A percentile compares a stretch with the other conserved stretches of the same genome.
Evolutionary conservation across 2,329 filamentous ascomycete genomes (phyloP).

Genomic region (Calonectria montana): DNA sequence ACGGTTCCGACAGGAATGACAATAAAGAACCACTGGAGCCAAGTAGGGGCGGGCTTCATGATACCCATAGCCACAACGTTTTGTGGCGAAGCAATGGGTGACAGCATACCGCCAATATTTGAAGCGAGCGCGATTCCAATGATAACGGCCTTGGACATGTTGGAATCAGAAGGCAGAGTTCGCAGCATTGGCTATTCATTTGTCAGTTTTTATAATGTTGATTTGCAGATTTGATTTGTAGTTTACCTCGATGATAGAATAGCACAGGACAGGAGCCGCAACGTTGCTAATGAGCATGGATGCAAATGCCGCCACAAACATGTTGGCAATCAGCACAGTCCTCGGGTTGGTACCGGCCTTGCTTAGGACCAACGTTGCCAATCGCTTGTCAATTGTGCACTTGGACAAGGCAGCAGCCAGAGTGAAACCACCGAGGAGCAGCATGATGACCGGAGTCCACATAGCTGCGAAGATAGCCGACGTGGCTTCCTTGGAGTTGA

Average conservation of each 20-base stretch:
- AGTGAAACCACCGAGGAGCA: conserved; percentile 94
- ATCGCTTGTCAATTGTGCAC: conserved; percentile 96
- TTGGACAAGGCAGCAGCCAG: conserved; percentile 95
- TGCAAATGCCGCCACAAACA: conserved; percentile 97
- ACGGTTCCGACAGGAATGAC: conserved; percentile 92
- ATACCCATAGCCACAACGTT: conserved; percentile 97
- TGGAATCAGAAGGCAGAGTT: conserved; percentile 88
- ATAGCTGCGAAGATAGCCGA: conserved; percentile 91
- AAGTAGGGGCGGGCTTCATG: conserved; percentile 91
- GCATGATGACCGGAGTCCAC: conserved; percentile 99
- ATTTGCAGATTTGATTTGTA: too few relatives aligned
- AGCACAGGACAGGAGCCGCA: conserved; percentile 95
- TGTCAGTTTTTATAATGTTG: conserved; percentile 23
- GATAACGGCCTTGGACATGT: conserved; percentile 95
- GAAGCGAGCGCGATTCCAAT: conserved; percentile 94
- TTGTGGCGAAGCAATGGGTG: conserved; percentile 95
- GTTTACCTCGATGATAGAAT: conserved; percentile 91
- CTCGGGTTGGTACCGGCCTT: conserved; percentile 93
- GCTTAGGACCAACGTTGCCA: conserved; percentile 95
- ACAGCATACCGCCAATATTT: conserved; percentile 96
- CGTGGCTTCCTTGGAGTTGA: conserved; percentile 85
- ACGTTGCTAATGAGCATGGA: conserved; percentile 99
- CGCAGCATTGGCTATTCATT: conserved; percentile 82
- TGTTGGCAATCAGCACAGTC: conserved; percentile 94
- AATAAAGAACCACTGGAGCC: conserved; percentile 98